A percentile compares a stretch with the other conserved stretches of the same genome.
phyloP scores from a whole-genome alignment of 192 early-diverging fungal genomes.

The Umbelopsis vinacea region DNA sequence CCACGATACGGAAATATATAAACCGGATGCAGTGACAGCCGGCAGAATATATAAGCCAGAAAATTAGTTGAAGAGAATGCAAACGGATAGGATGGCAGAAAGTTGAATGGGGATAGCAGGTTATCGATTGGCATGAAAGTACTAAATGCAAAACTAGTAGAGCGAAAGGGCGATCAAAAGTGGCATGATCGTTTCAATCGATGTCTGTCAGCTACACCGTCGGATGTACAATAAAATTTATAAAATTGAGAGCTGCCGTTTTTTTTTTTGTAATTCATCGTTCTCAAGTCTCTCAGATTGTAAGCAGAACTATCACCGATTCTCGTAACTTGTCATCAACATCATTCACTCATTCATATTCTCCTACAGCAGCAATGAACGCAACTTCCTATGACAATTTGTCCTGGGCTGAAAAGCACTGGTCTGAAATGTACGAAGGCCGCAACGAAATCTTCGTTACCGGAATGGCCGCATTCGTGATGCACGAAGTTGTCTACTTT shows the following conservation, averaged over 20 bases:
- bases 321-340: background rate
- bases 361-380: constrained; percentile 3
- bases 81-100: background rate
- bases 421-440: constrained; percentile 68
- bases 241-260: background rate
- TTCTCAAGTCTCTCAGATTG: background rate
- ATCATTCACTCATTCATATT: background rate
- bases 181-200: constrained; percentile 4
- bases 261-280: background rate
- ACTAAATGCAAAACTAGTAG: background rate
- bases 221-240: background rate
- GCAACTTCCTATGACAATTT: constrained; percentile 29
- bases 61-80: too few species aligned
- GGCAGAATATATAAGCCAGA: too few species aligned
- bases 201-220: background rate
- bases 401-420: constrained; percentile 59
- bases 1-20: too few species aligned
- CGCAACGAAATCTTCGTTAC: constrained; percentile 75
- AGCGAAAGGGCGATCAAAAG: background rate
- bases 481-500: constrained; percentile 94
- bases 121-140: background rate
- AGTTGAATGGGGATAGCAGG: background rate
- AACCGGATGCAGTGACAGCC: too few species aligned
- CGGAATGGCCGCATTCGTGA: constrained; percentile 74
- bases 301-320: background rate